Evolutionary conservation across 805 yeast species (phyloP), one percentile per base, ranked within the genome.

Genomic region (Lipomyces kockii): DNA sequence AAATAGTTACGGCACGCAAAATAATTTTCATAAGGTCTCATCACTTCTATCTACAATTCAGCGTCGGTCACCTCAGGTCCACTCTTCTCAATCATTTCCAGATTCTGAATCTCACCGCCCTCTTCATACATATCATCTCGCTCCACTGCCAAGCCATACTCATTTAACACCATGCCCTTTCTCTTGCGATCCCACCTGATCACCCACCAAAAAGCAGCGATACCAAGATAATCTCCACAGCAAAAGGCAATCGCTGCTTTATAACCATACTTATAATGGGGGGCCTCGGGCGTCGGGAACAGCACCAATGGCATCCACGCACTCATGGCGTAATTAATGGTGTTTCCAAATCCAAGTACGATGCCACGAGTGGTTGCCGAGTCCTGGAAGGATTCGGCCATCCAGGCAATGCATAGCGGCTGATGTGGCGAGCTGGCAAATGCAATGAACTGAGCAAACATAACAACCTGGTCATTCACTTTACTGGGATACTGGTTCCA

Each of bases 241-340:
- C 60, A 60, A 49, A 64, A 64, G 57, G 49, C 57, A 5, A 56
- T 52, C 1, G 67, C 60, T 12, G 60, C 9, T 22, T 51, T 22
- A 32, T 60, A 64, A 3, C 65, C 60, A 20, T 46, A 35, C 39
- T 56, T 46, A 39, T 64, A 64, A 6, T 60, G 65, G 7, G 67
- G 67, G 14, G 67, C 67, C 12, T 61, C 37, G 2, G 54, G 22
- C 5, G 64, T 39, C 3, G 64, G 67, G 27, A 43, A 64, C 8
- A 61, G 46, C 20, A 64, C 61, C 27, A 64, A 51, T 29, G 67
- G 61, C 49, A 79, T 56, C 77, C 67, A 64, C 22, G 57, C 55
- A 5, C n/a, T 35, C 34, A 64, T 43, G 11, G 64, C 65, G 35
- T 68, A 35, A 4, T 55, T 56, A 32, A 64, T 17, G 7, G 67